phyloP scores from a whole-genome alignment of 163 green algal species.

The Smithsoniella earleae region DNA sequence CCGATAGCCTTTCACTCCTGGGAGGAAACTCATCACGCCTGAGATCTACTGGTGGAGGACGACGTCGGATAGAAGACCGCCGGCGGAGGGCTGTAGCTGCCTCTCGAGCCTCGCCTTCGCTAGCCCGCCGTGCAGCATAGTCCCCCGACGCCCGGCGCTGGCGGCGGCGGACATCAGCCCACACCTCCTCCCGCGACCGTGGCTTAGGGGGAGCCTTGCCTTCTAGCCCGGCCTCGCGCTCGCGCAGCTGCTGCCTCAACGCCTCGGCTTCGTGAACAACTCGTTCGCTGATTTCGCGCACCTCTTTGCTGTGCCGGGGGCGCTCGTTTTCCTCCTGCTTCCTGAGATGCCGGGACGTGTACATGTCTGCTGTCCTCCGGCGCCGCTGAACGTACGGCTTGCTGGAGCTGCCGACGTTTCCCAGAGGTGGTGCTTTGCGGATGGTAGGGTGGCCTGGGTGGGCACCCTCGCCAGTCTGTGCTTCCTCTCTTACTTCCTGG shows the following conservation, averaged over 20 bases:
- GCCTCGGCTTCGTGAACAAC: conserved; percentile 7
- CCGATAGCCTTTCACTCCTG: too few relatives aligned
- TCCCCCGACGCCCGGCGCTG: conserved; percentile 3
- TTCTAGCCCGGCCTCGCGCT: neutral
- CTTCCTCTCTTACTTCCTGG: too few relatives aligned
- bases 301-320: neutral
- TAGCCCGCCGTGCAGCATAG: neutral
- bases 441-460: too few relatives aligned
- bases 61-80: neutral
- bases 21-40: too few relatives aligned
- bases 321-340: conserved; percentile 28
- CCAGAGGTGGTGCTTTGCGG: too few relatives aligned
- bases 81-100: neutral
- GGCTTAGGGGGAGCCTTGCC: neutral
- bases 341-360: neutral
- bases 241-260: conserved; percentile 17
- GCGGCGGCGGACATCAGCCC: neutral
- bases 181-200: conserved; percentile 13
- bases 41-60: neutral
- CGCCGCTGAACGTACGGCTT: neutral
- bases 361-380: conserved; percentile 4
- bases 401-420: neutral
- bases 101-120: neutral
- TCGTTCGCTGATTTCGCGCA: conserved; percentile 23
- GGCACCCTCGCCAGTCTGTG: too few relatives aligned